Evolutionary conservation across 352 stramenopile genomes (phyloP), one percentile per base, ranked within the genome.

Genomic region (Globisporangium mamillatum): DNA sequence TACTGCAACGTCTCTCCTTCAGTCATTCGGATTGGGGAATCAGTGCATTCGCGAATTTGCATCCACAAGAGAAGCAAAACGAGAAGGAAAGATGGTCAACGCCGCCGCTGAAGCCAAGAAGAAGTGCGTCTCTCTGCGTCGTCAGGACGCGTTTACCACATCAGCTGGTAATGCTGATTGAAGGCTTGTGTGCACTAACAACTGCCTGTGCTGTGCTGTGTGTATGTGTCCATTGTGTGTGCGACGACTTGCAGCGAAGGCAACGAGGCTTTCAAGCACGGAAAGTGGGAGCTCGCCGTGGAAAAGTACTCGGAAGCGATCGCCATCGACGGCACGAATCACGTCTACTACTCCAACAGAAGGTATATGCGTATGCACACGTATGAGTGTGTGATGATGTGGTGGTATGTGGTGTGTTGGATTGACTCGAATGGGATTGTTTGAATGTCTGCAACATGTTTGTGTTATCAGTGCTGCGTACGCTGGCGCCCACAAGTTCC

Each of bases 261-360:
- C 65, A 99, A 99, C 79, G 87, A 93, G 36, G 95, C 92, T 73
- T 98, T 98, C 79, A 98, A 98, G 80, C 75, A 79, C 32, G 82
- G 89, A 59, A 85, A 98, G 71, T 98, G 97, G 73, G 71, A 77
- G 9, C 75, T 80, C 36, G 95, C 95, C 63, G 93, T 98, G 54
- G 83, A 78, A 27, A 98, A 97, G 71, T 99, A 99, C 88, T 86
- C 94, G 73, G 88, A 97, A 58, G 95, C 95, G 60, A 97, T 97
- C 53, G 79, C 81, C 38, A 69, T 98, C 25, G 94, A 99, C 78
- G 36, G 72, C 22, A 78, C 62, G 32, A 97, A 98, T 72, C 91
- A 97, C 67, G 93, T 97, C 29, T 99, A 98, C 78, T 98, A 82
- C 84, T 98, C 89, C 27, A 99, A 99, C 88, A 80, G 88, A 76